These are phyloP conservation scores for Gnomoniopsis smithogilvyi DNA, from an alignment of 2,329 filamentous ascomycete species.

Conservation along the genomic window DNA sequence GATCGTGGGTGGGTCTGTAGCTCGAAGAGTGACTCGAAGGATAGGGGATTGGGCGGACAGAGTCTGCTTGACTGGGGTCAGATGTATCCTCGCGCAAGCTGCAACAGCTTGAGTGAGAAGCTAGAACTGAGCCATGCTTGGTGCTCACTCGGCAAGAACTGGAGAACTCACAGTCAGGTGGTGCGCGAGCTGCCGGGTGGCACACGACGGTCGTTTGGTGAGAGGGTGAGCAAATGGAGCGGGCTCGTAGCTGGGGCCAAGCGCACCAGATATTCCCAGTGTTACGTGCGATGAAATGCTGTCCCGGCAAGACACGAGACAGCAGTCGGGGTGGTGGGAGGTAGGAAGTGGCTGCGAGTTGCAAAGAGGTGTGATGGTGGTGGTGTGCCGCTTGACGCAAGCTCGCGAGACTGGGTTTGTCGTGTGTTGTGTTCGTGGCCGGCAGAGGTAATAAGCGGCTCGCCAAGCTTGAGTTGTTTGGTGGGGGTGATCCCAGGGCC, in stretches of 20 bases:
- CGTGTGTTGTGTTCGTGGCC: not conserved
- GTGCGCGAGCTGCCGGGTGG: not conserved
- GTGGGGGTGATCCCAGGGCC: not conserved
- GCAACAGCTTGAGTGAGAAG: not conserved
- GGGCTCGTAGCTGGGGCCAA: not conserved
- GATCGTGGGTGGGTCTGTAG: conserved; percentile 23
- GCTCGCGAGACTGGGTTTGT: not conserved
- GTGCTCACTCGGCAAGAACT: no score
- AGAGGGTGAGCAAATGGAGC: not conserved
- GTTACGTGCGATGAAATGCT: not conserved
- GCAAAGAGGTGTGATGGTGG: not conserved
- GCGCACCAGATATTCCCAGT: not conserved
- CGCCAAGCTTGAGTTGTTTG: not conserved
- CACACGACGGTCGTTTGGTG: not conserved
- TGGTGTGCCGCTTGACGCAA: conserved; percentile 1
- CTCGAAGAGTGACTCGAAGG: conserved; percentile 13
- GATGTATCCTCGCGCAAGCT: not conserved
- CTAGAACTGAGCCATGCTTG: not conserved
- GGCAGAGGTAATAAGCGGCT: not conserved
- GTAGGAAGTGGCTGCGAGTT: not conserved
- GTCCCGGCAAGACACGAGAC: not conserved
- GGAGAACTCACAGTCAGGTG: not conserved
- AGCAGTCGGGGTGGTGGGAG: not conserved
- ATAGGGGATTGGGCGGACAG: not conserved
- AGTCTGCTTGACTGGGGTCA: not conserved